Conservation (phyloP, 306 rosid genomes). For the Quercus berberidifolia region DNA sequence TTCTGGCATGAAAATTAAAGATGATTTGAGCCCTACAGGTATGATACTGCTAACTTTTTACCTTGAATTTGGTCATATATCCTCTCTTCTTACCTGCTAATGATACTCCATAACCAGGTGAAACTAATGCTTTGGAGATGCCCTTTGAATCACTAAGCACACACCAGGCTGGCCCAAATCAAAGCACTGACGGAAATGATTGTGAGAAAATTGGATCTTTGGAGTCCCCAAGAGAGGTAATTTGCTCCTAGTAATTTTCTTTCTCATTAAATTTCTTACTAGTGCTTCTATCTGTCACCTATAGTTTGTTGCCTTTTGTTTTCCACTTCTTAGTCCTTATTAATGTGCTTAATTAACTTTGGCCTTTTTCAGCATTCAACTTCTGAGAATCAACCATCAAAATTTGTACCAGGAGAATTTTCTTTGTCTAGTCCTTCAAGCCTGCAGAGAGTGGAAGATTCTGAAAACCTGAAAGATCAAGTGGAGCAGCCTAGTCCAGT, state of each 20-base stretch:
- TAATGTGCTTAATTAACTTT: constrained; percentile 17
- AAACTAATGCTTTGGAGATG: constrained; percentile 19
- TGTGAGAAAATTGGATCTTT: constrained; percentile 26
- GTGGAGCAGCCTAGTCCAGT: constrained; percentile 25
- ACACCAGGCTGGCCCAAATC: constrained; percentile 10
- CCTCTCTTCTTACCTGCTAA: constrained; percentile 12
- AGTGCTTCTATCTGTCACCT: constrained; percentile 2
- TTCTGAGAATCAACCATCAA: constrained; percentile 29
- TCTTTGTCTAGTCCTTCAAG: constrained; percentile 34
- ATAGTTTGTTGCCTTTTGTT: neutral
- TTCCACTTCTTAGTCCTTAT: neutral
- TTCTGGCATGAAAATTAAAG: constrained; percentile 7
- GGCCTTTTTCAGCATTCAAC: constrained; percentile 33
- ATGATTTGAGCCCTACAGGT: constrained; percentile 45
- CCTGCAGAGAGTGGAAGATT: constrained; percentile 24
- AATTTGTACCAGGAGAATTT: constrained; percentile 25
- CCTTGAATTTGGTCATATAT: constrained; percentile 12
- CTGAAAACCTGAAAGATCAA: constrained; percentile 16
- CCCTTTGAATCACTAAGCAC: constrained; percentile 27
- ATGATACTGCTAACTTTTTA: constrained; percentile 8
- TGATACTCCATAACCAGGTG: constrained; percentile 5
- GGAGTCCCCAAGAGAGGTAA: constrained; percentile 38
- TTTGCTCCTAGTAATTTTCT: constrained; percentile 1
- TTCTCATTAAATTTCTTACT: neutral
- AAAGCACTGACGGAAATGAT: constrained; percentile 12